Evolutionary conservation across 176 grass and related monocot genomes (phyloP), one percentile per base, ranked within the genome.

Genomic region (Musa schizocarpa): DNA sequence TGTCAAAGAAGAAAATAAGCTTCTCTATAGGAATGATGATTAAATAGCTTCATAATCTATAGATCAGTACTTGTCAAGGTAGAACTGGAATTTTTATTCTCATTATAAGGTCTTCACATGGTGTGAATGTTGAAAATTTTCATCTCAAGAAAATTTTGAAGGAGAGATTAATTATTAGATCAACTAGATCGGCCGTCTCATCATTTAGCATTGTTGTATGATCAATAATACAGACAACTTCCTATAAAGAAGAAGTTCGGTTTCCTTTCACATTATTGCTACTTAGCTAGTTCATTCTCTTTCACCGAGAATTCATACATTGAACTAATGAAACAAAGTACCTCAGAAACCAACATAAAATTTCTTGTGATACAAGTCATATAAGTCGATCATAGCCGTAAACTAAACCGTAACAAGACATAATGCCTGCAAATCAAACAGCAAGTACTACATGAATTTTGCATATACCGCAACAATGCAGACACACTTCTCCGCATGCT

Each of bases 381-480:
- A 51, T 51, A 27, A 65, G 12, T 65, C 25, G 51, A n/a, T 51
- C 50, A 9, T 48, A 69, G 66, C 8, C 19, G 8, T 49, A 3
- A 43, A 43, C 34, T 43, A 43, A 43, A 43, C 34, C 4, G 4
- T 43, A 43, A 43, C 34, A 43, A 43, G 34, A 43, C 34, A 43
- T 43, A 43, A 6, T 6, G 3, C 3, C 6, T 17, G 13, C 57
- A 73, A 52, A 12, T 2, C 58, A 53, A 34, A 10, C 1, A 16
- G 14, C 13, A 54, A 74, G 5, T 25, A 74, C 16, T 11, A 22
- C 8, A 11, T 43, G 53, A 24, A 79, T 84, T 61, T 63, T 56
- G 80, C 19, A 63, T 65, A 67, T 92, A 92, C 90, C 80, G 50
- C 84, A 69, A 92, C 87, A 26, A 92, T 65, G 88, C 90, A 92